phyloP scores from a whole-genome alignment of 306 rosid species.

The Quillaja saponaria region DNA sequence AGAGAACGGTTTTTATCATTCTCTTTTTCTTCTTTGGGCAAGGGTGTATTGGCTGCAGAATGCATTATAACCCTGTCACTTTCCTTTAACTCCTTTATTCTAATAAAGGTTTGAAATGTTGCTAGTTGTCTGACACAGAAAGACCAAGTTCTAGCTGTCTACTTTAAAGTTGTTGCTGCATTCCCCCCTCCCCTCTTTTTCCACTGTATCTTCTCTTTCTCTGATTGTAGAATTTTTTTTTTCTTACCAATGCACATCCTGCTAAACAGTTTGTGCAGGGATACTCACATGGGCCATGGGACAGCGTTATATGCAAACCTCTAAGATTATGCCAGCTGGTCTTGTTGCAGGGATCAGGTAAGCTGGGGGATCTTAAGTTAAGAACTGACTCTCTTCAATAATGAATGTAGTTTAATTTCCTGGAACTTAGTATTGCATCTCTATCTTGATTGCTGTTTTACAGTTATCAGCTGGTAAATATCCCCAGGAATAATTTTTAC shows the following conservation, averaged over 20 bases:
- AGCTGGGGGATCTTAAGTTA: conserved; percentile 11
- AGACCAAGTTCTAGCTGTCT: no score
- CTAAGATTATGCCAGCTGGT: conserved; percentile 91
- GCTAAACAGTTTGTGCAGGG: conserved; percentile 61
- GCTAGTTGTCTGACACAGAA: no score
- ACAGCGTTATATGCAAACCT: conserved; percentile 68
- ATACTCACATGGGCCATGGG: conserved; percentile 74
- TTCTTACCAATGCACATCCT: conserved; percentile 18
- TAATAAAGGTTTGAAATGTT: no score
- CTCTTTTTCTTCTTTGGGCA: no score
- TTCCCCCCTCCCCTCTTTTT: neutral
- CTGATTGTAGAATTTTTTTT: neutral
- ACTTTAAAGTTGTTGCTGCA: no score
- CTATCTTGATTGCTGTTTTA: neutral
- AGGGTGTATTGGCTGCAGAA: no score
- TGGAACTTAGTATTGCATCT: neutral
- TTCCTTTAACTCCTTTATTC: no score
- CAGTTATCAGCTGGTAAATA: neutral
- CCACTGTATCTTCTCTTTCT: conserved; percentile 5
- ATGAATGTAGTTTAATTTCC: neutral
- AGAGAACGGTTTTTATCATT: no score
- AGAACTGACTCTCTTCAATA: neutral
- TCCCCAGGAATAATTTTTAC: neutral
- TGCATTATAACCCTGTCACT: no score
- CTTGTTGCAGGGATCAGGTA: conserved; percentile 84